Percentiles rank a stretch among this genome's conserved stretches.
Conservation (phyloP, 169 alveolate species). For the Eimeria praecox region DNA sequence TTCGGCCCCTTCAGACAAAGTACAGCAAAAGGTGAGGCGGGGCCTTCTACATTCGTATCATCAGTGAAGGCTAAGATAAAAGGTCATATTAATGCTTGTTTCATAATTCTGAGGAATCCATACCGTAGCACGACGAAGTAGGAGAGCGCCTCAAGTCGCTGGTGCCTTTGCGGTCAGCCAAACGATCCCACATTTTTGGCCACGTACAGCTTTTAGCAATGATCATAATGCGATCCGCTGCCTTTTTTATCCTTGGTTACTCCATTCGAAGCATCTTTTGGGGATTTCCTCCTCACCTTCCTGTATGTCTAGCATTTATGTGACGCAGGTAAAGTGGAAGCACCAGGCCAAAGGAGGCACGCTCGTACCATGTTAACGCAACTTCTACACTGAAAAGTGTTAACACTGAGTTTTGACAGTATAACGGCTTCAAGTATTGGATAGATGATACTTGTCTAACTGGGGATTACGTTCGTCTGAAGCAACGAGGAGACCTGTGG, state of each 20-base stretch:
- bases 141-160: background rate
- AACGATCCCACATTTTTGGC: background rate
- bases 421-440: background rate
- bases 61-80: background rate
- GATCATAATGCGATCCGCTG: background rate
- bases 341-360: background rate
- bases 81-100: background rate
- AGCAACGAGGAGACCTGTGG: too few species aligned
- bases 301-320: background rate
- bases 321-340: background rate
- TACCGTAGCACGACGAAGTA: background rate
- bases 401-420: background rate
- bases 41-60: background rate
- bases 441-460: background rate
- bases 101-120: background rate
- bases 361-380: background rate
- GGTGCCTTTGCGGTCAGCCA: background rate
- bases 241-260: background rate
- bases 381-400: background rate
- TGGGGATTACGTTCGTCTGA: background rate
- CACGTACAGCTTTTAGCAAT: background rate
- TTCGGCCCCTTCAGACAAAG: conserved; percentile 48
- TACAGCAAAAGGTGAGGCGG: background rate
- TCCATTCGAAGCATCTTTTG: background rate
- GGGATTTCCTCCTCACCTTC: background rate